Conservation (phyloP, 352 stramenopile genomes). For the Pythium rhizo-oryzae region DNA sequence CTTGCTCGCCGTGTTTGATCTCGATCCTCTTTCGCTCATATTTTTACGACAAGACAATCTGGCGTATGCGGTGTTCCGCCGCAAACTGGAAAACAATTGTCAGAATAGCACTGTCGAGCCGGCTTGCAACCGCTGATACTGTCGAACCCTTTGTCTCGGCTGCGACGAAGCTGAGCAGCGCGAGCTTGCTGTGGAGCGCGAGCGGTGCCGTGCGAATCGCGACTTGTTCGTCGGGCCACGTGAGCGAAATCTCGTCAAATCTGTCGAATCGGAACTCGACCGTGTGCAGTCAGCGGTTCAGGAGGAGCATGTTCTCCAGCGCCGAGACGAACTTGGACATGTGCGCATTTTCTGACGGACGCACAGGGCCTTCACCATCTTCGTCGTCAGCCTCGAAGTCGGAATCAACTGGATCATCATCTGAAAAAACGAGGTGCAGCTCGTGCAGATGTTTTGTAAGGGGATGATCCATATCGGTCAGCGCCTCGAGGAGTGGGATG, state of each 20-base stretch:
- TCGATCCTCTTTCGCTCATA: too few species aligned
- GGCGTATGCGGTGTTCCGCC: neutral
- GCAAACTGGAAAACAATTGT: slow-evolving; percentile 13
- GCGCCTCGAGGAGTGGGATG: neutral
- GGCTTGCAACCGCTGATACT: neutral
- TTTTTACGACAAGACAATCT: neutral
- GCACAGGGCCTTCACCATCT: too few species aligned
- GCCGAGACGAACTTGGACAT: neutral
- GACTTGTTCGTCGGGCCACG: neutral
- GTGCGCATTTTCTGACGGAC: neutral
- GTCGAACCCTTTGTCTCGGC: neutral
- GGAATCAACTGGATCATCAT: neutral
- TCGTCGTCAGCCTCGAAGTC: neutral
- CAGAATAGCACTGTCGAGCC: neutral
- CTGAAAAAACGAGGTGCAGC: neutral
- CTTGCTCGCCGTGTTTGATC: too few species aligned
- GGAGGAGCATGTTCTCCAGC: neutral
- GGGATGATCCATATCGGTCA: neutral
- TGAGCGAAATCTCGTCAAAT: neutral
- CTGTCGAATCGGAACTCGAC: neutral
- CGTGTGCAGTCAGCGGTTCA: neutral
- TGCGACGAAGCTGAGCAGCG: slow-evolving; percentile 2
- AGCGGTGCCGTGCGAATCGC: neutral
- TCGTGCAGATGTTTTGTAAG: neutral
- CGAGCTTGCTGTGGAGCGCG: neutral